These are phyloP conservation scores for Citrus sp. DNA, from an alignment of 345 rosid species.

Conservation along the genomic window DNA sequence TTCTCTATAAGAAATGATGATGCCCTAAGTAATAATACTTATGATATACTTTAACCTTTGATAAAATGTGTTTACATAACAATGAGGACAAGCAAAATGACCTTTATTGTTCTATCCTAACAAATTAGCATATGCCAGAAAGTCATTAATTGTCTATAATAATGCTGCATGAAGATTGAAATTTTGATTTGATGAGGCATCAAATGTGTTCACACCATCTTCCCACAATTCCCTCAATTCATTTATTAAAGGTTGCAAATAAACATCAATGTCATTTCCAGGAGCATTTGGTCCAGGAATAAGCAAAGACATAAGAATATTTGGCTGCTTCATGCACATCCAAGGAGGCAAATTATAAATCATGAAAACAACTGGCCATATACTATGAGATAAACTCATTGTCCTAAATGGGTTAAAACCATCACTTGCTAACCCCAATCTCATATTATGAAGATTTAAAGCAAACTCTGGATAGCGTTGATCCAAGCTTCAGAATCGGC, in stretches of 20 bases:
- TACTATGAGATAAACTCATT: not conserved
- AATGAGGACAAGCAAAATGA: too few relatives aligned
- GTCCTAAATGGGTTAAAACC: not conserved
- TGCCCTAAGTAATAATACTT: too few relatives aligned
- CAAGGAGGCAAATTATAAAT: conserved; percentile 9
- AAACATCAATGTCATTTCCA: not conserved
- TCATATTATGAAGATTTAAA: not conserved
- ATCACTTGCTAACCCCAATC: not conserved
- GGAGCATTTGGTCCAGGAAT: not conserved
- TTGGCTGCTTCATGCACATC: not conserved
- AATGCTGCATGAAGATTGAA: too few relatives aligned
- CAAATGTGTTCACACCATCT: too few relatives aligned
- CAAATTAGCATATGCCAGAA: too few relatives aligned
- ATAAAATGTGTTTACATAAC: too few relatives aligned
- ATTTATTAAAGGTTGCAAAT: not conserved
- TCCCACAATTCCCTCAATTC: not conserved
- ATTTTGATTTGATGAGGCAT: too few relatives aligned
- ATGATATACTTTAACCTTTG: too few relatives aligned
- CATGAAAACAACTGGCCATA: not conserved
- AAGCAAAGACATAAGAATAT: not conserved
- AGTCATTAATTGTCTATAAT: too few relatives aligned
- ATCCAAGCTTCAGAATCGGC: not conserved
- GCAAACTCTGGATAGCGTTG: not conserved
- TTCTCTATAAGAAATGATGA: too few relatives aligned
- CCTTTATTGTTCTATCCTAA: too few relatives aligned